Evolutionary conservation across 495 filamentous ascomycete species (phyloP).

Genomic region (Penicillium turbatum): DNA sequence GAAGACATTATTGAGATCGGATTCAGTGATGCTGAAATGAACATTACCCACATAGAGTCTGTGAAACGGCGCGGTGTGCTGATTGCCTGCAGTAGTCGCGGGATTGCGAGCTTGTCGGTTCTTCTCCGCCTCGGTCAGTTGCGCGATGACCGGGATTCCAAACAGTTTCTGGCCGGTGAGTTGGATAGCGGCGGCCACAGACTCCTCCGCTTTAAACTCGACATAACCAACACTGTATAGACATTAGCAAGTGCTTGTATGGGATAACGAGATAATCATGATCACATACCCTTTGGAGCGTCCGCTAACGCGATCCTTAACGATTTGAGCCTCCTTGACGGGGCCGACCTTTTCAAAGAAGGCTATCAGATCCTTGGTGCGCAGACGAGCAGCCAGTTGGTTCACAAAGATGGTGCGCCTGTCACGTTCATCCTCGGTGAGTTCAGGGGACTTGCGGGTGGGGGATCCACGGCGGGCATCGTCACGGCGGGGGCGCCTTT

Average conservation of each 20-base stretch:
- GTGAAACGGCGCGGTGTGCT: constrained; percentile 88
- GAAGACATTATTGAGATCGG: constrained; percentile 93
- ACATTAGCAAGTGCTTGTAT: constrained; percentile 6
- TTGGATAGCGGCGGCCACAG: constrained; percentile 88
- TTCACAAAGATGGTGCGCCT: constrained; percentile 97
- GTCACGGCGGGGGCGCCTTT: constrained; percentile 42
- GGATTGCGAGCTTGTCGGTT: constrained; percentile 92
- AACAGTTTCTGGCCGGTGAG: constrained; percentile 98
- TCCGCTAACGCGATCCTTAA: constrained; percentile 96
- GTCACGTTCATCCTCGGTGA: constrained; percentile 94
- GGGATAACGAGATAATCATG: neutral
- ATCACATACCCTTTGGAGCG: constrained; percentile 89
- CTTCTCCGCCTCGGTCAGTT: constrained; percentile 98
- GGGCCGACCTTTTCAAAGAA: constrained; percentile 97
- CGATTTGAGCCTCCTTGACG: constrained; percentile 97
- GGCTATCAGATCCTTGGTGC: constrained; percentile 84
- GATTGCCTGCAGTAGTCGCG: constrained; percentile 59
- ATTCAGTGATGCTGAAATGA: constrained; percentile 98
- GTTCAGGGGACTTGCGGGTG: constrained; percentile 55
- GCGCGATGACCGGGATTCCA: constrained; percentile 97
- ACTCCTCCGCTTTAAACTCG: constrained; percentile 96
- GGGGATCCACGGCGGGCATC: constrained; percentile 52
- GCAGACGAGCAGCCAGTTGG: constrained; percentile 87
- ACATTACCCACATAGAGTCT: constrained; percentile 99
- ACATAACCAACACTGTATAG: constrained; percentile 88